Conservation (phyloP, 129 eudicot species). For the Rutidosis leptorrhynchoides region DNA sequence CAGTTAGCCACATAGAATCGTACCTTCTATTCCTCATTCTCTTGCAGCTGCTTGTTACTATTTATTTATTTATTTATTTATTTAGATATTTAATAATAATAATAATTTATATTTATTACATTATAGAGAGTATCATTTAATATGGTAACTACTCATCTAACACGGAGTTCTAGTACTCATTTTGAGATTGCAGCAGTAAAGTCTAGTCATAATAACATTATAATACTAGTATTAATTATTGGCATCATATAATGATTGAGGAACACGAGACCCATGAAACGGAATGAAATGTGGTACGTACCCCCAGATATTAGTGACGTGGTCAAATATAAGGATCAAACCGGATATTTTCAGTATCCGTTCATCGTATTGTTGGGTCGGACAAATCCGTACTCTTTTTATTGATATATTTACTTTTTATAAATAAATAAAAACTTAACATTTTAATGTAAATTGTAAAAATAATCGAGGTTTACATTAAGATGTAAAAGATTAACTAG, state of each 20-base stretch:
- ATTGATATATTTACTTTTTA: background rate
- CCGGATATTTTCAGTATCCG: background rate
- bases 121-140: no score
- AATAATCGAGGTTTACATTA: no score
- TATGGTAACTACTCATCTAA: constrained; percentile 29
- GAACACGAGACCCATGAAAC: constrained; percentile 36
- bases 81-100: no score
- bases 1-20: background rate
- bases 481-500: no score
- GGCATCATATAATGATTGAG: constrained; percentile 29
- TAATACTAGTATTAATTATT: no score
- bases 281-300: constrained; percentile 21
- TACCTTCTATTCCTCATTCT: background rate
- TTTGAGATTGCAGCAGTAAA: constrained; percentile 24
- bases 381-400: background rate
- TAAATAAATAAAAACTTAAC: no score
- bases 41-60: constrained; percentile 15
- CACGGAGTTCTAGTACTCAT: constrained; percentile 35
- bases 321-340: background rate
- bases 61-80: background rate
- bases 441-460: no score
- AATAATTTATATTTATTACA: no score
- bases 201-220: constrained; percentile 14
- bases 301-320: background rate
- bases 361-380: background rate